Conservation (phyloP, 352 stramenopile genomes). For the Phytophthora lateralis region DNA sequence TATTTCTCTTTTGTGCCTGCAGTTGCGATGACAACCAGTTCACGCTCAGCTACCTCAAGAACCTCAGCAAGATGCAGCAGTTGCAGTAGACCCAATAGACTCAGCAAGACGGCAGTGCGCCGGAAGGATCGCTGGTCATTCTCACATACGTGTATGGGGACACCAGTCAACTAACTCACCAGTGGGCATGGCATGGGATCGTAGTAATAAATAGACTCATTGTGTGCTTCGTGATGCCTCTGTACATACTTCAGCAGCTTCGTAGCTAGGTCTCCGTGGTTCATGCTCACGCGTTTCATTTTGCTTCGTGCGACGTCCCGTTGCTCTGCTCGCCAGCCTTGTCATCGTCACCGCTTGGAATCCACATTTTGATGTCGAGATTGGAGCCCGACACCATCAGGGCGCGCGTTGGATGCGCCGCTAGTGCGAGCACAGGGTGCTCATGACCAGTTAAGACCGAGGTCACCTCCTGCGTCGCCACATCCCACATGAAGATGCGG, state of each 20-base stretch:
- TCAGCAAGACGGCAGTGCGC: constrained; percentile 31
- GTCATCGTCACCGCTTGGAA: constrained; percentile 13
- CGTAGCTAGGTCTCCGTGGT: neutral
- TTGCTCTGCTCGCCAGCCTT: constrained; percentile 19
- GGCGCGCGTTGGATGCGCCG: constrained; percentile 57
- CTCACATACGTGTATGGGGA: neutral
- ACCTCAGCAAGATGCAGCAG: constrained; percentile 62
- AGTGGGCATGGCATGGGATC: constrained; percentile 16
- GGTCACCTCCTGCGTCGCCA: constrained; percentile 77
- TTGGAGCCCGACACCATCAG: constrained; percentile 86
- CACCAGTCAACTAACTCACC: neutral
- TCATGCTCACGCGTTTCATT: constrained; percentile 6
- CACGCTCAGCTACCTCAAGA: constrained; percentile 85
- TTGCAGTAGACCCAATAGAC: constrained; percentile 41
- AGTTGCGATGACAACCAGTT: constrained; percentile 92
- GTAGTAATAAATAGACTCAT: constrained; percentile 62
- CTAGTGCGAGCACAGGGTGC: constrained; percentile 90
- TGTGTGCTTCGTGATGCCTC: constrained; percentile 27
- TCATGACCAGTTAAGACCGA: constrained; percentile 67
- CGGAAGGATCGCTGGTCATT: constrained; percentile 28
- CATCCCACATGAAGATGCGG: constrained; percentile 92
- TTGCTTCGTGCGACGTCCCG: neutral
- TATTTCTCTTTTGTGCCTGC: constrained; percentile 14
- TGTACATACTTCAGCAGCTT: constrained; percentile 13
- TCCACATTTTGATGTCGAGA: constrained; percentile 63